phyloP scores from a whole-genome alignment of 768 basidiomycete species.

The Tulasnella calospora region DNA sequence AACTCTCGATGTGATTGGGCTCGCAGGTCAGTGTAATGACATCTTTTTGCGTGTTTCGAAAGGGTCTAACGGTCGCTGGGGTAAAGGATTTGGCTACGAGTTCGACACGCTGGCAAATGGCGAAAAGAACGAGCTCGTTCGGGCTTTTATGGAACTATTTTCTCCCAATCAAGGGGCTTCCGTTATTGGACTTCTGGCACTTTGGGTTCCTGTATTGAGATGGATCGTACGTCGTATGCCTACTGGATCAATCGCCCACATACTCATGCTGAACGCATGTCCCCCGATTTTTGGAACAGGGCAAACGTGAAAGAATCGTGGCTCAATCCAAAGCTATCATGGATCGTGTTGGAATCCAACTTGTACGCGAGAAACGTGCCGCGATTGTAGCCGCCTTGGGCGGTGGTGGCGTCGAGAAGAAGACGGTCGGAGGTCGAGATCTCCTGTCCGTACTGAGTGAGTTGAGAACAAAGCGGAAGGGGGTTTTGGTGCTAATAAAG shows the following conservation, averaged over 20 bases:
- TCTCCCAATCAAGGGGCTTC: not conserved
- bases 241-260: no score
- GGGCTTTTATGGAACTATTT: conserved; percentile 36
- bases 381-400: not conserved
- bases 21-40: conserved; percentile 28
- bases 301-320: not conserved
- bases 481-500: conserved; percentile 45
- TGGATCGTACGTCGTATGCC: no score
- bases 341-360: conserved; percentile 6
- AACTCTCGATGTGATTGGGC: conserved; percentile 32
- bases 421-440: conserved; percentile 5
- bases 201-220: not conserved
- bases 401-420: not conserved
- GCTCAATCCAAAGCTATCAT: not conserved
- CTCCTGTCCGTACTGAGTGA: conserved; percentile 9
- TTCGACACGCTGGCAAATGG: conserved; percentile 36
- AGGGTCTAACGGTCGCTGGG: no score
- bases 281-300: not conserved
- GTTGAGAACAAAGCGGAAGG: conserved; percentile 32
- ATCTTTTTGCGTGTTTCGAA: not conserved
- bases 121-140: conserved; percentile 35
- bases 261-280: not conserved
- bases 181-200: not conserved
- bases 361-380: conserved; percentile 1
- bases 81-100: conserved; percentile 38